These are phyloP conservation scores for Cytospora leucostoma DNA, from an alignment of 2,329 filamentous ascomycete genomes.

Conservation along the genomic window DNA sequence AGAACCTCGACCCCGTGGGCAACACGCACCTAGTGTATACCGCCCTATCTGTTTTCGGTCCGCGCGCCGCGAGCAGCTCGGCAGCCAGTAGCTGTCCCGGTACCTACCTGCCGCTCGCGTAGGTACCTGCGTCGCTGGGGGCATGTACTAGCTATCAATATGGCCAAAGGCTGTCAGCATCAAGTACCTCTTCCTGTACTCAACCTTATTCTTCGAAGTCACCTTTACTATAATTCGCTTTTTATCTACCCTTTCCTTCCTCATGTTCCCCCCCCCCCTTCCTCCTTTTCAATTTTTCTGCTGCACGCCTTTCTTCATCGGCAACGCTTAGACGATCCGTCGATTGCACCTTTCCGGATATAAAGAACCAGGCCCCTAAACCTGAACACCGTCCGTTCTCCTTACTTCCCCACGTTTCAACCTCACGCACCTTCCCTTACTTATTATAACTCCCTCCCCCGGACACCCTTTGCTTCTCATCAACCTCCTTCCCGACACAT, in stretches of 20 bases:
- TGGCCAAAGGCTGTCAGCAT: background rate
- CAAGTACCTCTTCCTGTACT: too few species aligned
- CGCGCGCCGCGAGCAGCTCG: background rate
- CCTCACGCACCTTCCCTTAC: background rate
- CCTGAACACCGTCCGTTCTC: background rate
- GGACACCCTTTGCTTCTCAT: background rate
- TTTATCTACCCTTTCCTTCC: too few species aligned
- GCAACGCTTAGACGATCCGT: background rate
- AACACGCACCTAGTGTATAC: background rate
- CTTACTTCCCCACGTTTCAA: background rate
- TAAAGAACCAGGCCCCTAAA: background rate
- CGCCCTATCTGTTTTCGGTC: background rate
- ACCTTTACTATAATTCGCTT: background rate
- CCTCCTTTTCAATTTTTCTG: too few species aligned
- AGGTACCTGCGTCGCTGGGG: background rate
- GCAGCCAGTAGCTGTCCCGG: background rate
- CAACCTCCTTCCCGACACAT: background rate
- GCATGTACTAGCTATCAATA: background rate
- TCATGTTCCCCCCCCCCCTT: too few species aligned
- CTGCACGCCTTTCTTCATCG: background rate
- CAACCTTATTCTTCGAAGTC: too few species aligned
- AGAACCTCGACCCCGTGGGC: background rate
- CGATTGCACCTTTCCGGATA: background rate
- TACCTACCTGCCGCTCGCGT: background rate
- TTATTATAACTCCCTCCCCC: too few species aligned